phyloP scores from a whole-genome alignment of 805 yeast genomes.

The Myxozyma vanderwaltii region DNA sequence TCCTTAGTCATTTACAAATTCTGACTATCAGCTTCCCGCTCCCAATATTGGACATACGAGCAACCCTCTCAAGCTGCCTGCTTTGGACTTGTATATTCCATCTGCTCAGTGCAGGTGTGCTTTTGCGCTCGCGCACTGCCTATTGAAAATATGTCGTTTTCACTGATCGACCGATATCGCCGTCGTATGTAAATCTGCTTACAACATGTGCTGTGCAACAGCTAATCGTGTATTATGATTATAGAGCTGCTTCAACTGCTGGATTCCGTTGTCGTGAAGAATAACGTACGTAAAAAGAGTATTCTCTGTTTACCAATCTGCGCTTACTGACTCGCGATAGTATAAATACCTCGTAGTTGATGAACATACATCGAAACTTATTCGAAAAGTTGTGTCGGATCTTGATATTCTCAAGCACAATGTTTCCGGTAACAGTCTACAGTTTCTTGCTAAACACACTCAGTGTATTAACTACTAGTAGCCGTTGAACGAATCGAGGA shows the following conservation, averaged over 20 bases:
- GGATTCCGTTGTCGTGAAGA: slow-evolving; percentile 24
- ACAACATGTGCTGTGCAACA: too few species aligned
- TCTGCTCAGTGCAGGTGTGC: too few species aligned
- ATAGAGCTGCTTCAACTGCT: slow-evolving; percentile 24
- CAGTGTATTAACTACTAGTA: too few species aligned
- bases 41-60: too few species aligned
- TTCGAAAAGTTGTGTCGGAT: slow-evolving; percentile 43
- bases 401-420: slow-evolving; percentile 24
- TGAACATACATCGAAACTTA: slow-evolving; percentile 52
- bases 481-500: slow-evolving; percentile 68
- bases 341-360: slow-evolving; percentile 59
- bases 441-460: too few species aligned
- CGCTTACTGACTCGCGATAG: slow-evolving; percentile 17
- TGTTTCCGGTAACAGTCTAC: slow-evolving; percentile 32
- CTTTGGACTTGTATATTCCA: too few species aligned
- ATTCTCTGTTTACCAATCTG: neutral
- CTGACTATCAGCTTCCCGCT: too few species aligned
- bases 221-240: too few species aligned
- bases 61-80: too few species aligned
- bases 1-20: too few species aligned
- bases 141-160: slow-evolving; percentile 29
- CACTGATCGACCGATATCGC: slow-evolving; percentile 23
- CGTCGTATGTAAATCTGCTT: too few species aligned
- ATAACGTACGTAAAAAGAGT: slow-evolving; percentile 12
- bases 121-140: too few species aligned